A percentile compares a stretch with the other conserved stretches of the same genome.
Evolutionary conservation across 208 protist genomes (phyloP).

Genomic region (Crithidia acanthocephali): DNA sequence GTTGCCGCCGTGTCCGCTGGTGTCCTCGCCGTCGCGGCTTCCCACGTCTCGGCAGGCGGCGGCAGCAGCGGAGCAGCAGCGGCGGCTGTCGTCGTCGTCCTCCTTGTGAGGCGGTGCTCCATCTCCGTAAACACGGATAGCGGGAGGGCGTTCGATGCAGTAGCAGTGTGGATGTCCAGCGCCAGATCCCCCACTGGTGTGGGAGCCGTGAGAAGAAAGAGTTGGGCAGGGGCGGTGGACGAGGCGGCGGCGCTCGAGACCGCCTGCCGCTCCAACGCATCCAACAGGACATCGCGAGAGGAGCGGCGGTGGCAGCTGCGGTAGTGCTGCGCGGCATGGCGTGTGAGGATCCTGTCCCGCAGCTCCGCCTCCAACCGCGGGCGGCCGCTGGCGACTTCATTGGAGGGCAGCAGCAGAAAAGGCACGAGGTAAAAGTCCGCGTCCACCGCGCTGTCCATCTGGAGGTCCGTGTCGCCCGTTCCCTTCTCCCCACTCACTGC

Average conservation of each 20-base stretch:
- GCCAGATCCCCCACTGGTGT: slow-evolving; percentile 6
- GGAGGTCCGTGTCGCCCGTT: background rate
- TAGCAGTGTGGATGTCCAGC: background rate
- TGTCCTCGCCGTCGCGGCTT: slow-evolving; percentile 13
- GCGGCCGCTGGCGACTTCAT: slow-evolving; percentile 18
- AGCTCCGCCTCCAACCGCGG: slow-evolving; percentile 17
- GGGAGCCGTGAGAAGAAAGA: background rate
- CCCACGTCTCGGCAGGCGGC: slow-evolving; percentile 12
- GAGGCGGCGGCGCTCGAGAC: background rate
- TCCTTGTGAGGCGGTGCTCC: background rate
- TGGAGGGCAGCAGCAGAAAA: slow-evolving; percentile 54
- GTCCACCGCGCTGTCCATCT: background rate
- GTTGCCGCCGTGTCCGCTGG: background rate
- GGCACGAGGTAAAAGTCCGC: slow-evolving; percentile 37
- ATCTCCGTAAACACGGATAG: background rate
- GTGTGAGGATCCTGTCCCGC: background rate
- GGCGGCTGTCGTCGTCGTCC: background rate
- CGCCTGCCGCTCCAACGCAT: too few species aligned
- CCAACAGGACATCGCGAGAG: background rate
- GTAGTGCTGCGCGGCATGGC: background rate
- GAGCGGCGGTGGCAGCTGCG: background rate
- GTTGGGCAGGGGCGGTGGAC: background rate
- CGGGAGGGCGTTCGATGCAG: too few species aligned
- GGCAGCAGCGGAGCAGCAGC: background rate
- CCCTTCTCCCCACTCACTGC: background rate